These are phyloP conservation scores for Gossypium longicalyx DNA, from an alignment of 345 rosid species.

Conservation along the genomic window DNA sequence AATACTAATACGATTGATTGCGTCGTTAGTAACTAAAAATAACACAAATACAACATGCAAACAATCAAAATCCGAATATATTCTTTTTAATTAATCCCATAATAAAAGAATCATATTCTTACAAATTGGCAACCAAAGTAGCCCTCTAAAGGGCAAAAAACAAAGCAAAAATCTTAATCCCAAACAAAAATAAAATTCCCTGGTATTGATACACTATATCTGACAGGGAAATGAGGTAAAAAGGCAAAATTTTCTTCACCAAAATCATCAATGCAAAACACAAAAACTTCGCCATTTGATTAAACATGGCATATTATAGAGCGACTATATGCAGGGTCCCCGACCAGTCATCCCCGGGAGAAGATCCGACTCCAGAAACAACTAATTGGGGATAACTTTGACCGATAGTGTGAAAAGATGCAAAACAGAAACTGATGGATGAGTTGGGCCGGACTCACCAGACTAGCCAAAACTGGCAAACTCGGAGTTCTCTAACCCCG, in stretches of 20 bases:
- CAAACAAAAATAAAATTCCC: neutral
- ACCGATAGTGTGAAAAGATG: neutral
- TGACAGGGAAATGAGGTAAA: neutral
- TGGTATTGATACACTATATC: neutral
- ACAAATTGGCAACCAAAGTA: too few species aligned
- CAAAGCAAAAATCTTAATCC: neutral
- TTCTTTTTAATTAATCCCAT: too few species aligned
- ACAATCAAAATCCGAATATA: too few species aligned
- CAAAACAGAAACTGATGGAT: neutral
- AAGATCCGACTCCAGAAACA: neutral
- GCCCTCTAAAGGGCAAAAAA: too few species aligned
- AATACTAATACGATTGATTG: too few species aligned
- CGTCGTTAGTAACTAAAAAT: too few species aligned
- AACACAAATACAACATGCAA: too few species aligned
- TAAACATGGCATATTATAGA: neutral
- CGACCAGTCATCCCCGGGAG: neutral
- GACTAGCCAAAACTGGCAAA: neutral
- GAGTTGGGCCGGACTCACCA: neutral
- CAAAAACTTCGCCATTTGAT: neutral
- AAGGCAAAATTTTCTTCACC: neutral
- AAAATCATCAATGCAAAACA: constrained; percentile 5
- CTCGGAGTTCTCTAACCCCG: neutral
- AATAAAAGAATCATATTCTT: too few species aligned
- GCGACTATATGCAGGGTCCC: constrained; percentile 1
- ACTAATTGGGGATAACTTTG: neutral